phyloP scores from a whole-genome alignment of 257 asterid species.

The Solanum commersonii region DNA sequence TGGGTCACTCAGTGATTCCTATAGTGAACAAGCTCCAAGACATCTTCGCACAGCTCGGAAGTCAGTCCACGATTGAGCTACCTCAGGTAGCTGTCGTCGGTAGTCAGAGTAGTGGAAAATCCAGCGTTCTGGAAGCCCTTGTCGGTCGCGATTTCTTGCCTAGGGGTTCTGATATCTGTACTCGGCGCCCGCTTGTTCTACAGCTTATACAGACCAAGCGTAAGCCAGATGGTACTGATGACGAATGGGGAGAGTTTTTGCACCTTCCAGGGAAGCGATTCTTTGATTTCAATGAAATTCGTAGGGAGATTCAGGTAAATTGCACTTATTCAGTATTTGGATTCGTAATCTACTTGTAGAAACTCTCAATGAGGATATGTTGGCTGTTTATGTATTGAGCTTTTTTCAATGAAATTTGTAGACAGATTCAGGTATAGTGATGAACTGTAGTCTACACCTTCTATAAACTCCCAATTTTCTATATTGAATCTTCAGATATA shows the following conservation, averaged over 20 bases:
- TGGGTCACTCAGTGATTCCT: constrained; percentile 77
- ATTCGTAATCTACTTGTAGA: background rate
- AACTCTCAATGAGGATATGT: background rate
- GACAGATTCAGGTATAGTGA: background rate
- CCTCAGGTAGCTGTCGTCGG: constrained; percentile 99
- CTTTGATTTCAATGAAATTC: constrained; percentile 60
- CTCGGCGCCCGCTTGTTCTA: constrained; percentile 83
- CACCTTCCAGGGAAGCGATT: constrained; percentile 68
- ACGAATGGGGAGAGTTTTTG: constrained; percentile 93
- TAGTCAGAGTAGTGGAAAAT: constrained; percentile 98
- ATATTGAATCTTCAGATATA: background rate
- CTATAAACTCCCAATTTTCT: background rate
- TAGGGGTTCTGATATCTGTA: constrained; percentile 83
- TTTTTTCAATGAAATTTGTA: background rate
- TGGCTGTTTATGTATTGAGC: background rate
- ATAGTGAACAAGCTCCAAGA: constrained; percentile 84
- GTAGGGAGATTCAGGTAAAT: constrained; percentile 74
- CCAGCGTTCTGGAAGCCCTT: constrained; percentile 92
- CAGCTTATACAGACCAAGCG: constrained; percentile 59
- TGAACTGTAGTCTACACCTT: background rate
- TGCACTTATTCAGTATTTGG: background rate
- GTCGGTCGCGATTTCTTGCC: constrained; percentile 98
- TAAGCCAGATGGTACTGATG: constrained; percentile 46
- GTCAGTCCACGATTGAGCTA: constrained; percentile 68
- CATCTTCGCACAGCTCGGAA: constrained; percentile 74